Evolutionary conservation across 2,329 filamentous ascomycete species (phyloP).

Genomic region (Nigrospora oryzae): DNA sequence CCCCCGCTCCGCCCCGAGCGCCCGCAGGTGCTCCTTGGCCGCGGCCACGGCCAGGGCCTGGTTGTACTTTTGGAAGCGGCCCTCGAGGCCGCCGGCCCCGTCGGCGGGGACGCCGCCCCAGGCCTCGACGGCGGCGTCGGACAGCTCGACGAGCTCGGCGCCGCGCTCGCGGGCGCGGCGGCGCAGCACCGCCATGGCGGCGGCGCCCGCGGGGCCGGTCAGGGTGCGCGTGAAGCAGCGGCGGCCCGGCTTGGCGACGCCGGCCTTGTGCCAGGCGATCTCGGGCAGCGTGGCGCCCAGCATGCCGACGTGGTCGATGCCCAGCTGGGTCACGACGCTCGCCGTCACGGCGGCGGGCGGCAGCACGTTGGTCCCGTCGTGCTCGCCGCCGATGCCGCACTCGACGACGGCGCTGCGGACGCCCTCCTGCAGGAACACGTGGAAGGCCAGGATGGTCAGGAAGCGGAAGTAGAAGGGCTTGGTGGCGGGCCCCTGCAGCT

Average conservation of each 20-base stretch:
- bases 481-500: constrained; percentile 44
- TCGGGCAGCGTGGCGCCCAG: constrained; percentile 70
- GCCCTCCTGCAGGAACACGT: constrained; percentile 69
- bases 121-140: constrained; percentile 24
- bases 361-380: constrained; percentile 86
- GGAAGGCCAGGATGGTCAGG: constrained; percentile 80
- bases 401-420: constrained; percentile 78
- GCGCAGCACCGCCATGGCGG: constrained; percentile 39
- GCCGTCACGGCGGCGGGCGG: constrained; percentile 53
- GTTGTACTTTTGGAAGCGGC: constrained; percentile 49
- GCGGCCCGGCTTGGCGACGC: constrained; percentile 66
- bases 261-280: constrained; percentile 88
- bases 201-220: neutral
- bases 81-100: constrained; percentile 29
- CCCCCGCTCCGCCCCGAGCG: constrained; percentile 6
- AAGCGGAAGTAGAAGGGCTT: constrained; percentile 81
- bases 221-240: constrained; percentile 49
- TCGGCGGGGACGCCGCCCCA: constrained; percentile 28
- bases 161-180: constrained; percentile 51
- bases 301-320: constrained; percentile 77
- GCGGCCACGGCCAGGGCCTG: constrained; percentile 48
- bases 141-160: constrained; percentile 31
- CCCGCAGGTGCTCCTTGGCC: constrained; percentile 47
- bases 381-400: constrained; percentile 89
- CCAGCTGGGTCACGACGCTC: constrained; percentile 67